A percentile compares a stretch with the other conserved stretches of the same genome.
Evolutionary conservation across 768 basidiomycete genomes (phyloP).

Genomic region (Psilocybe sp.): DNA sequence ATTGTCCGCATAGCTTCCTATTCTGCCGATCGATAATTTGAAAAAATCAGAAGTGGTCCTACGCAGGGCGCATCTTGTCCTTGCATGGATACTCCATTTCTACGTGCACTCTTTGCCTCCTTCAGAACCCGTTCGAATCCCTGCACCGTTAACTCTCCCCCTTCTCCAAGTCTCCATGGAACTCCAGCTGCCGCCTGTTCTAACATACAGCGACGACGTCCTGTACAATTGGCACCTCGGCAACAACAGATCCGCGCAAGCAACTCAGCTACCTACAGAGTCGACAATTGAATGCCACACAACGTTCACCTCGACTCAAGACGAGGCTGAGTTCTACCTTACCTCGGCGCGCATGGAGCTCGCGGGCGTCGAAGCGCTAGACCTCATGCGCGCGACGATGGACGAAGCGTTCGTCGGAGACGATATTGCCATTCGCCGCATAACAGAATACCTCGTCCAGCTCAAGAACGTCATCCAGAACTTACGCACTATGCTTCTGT

Average conservation of each 20-base stretch:
- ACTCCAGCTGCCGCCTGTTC: constrained; percentile 80
- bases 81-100: constrained; percentile 73
- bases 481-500: constrained; percentile 56
- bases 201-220: constrained; percentile 91
- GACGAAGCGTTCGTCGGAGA: constrained; percentile 87
- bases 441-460: constrained; percentile 59
- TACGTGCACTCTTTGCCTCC: constrained; percentile 68
- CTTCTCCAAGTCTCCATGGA: constrained; percentile 65
- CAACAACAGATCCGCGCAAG: constrained; percentile 26
- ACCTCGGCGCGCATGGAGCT: constrained; percentile 85
- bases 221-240: constrained; percentile 76
- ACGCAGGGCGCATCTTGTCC: constrained; percentile 70
- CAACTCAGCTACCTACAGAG: constrained; percentile 37
- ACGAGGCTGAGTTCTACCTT: constrained; percentile 88
- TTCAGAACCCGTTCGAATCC: constrained; percentile 56
- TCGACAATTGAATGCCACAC: constrained; percentile 64
- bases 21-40: constrained; percentile 46
- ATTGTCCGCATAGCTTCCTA: constrained; percentile 40
- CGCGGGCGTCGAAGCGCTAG: constrained; percentile 79
- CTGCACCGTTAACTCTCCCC: constrained; percentile 68
- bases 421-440: constrained; percentile 58
- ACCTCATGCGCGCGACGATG: constrained; percentile 80
- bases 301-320: constrained; percentile 72
- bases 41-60: constrained; percentile 51
- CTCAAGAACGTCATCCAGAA: constrained; percentile 66